Percentiles rank a stretch among this genome's conserved stretches.
phyloP scores from a whole-genome alignment of 2,329 filamentous ascomycete genomes.

The Clonostachys rhizophaga region DNA sequence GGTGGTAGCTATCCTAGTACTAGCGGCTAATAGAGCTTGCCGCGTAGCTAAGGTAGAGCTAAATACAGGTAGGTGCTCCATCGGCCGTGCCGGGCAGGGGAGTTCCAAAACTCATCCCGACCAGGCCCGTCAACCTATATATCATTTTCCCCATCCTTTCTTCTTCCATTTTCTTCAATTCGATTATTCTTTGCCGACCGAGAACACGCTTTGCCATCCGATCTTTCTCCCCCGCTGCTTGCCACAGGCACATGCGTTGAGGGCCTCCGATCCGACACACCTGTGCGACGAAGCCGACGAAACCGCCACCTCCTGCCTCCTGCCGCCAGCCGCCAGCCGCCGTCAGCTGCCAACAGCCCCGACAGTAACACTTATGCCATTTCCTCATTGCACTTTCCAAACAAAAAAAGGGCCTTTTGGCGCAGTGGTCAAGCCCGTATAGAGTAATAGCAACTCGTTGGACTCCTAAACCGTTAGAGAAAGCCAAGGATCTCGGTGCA shows the following conservation, averaged over 20 bases:
- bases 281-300: background rate
- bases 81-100: background rate
- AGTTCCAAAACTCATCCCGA: background rate
- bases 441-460: constrained; percentile 29
- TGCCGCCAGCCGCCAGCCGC: background rate
- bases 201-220: too few species aligned
- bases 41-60: too few species aligned
- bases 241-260: too few species aligned
- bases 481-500: constrained; percentile 29
- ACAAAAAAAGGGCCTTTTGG: background rate
- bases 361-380: background rate
- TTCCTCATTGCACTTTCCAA: background rate
- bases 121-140: background rate
- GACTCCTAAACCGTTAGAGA: constrained; percentile 23
- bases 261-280: too few species aligned
- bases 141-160: background rate
- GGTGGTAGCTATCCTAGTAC: too few species aligned
- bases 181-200: too few species aligned
- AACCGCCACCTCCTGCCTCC: background rate
- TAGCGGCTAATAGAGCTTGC: too few species aligned
- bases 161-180: background rate
- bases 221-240: too few species aligned
- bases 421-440: constrained; percentile 13
- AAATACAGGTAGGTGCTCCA: background rate
- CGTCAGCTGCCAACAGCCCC: background rate